phyloP scores from a whole-genome alignment of 345 rosid genomes.

The Hibiscus mutabilis region DNA sequence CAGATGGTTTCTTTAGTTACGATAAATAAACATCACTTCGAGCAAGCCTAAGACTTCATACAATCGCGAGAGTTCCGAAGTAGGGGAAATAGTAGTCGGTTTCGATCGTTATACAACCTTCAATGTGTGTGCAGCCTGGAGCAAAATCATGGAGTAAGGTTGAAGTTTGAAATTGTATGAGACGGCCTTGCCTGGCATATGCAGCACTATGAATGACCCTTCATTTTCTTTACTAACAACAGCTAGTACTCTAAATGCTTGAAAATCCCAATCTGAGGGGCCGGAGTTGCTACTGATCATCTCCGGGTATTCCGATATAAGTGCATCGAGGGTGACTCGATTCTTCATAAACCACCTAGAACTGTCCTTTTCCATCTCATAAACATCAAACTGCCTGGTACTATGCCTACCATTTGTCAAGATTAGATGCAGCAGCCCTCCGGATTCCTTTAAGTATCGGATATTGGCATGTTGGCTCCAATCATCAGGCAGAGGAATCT shows the following conservation, averaged over 20 bases:
- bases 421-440: slow-evolving; percentile 19
- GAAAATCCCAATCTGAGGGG: not conserved
- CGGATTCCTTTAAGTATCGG: slow-evolving; percentile 21
- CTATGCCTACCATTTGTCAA: slow-evolving; percentile 16
- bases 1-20: too few species aligned
- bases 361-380: slow-evolving; percentile 26
- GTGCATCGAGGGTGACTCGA: slow-evolving; percentile 21
- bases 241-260: slow-evolving; percentile 16
- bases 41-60: too few species aligned
- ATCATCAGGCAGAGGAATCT: slow-evolving; percentile 23
- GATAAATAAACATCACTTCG: too few species aligned
- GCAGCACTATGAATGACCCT: not conserved
- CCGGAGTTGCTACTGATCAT: slow-evolving; percentile 11
- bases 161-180: not conserved
- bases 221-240: slow-evolving; percentile 22
- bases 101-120: not conserved
- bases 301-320: slow-evolving; percentile 27
- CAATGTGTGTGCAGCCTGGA: not conserved
- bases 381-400: slow-evolving; percentile 21
- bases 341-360: slow-evolving; percentile 35
- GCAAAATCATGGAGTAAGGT: slow-evolving; percentile 5
- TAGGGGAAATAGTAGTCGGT: not conserved
- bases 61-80: not conserved
- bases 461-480: not conserved
- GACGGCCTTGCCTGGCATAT: not conserved